Conservation (phyloP, 441 rosid species). For the Melastoma candidum region DNA sequence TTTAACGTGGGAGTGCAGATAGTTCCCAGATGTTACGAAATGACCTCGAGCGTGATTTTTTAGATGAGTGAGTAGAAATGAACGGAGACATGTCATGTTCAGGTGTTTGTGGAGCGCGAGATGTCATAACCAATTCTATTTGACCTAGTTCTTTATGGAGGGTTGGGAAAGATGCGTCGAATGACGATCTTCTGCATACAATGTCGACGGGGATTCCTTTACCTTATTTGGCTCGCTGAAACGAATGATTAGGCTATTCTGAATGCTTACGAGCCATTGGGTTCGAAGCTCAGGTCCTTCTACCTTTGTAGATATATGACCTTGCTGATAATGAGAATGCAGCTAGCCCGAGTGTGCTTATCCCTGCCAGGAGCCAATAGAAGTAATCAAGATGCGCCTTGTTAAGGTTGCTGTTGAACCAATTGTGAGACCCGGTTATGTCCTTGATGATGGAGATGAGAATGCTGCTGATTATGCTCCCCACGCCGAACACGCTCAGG, state of each 20-base stretch:
- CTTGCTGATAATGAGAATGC: slow-evolving; percentile 16
- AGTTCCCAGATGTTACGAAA: too few species aligned
- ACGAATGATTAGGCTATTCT: too few species aligned
- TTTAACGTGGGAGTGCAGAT: too few species aligned
- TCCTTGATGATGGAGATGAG: slow-evolving; percentile 24
- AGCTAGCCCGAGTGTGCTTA: slow-evolving; percentile 20
- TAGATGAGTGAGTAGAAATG: too few species aligned
- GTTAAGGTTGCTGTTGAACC: slow-evolving; percentile 32
- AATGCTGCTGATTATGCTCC: slow-evolving; percentile 33
- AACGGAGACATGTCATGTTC: too few species aligned
- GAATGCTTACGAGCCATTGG: too few species aligned
- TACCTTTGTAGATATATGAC: slow-evolving; percentile 17
- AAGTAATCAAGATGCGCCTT: slow-evolving; percentile 46
- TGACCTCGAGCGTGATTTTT: too few species aligned
- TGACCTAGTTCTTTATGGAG: slow-evolving; percentile 33
- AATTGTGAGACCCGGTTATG: slow-evolving; percentile 17
- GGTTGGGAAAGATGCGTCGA: slow-evolving; percentile 12
- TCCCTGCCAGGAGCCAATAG: slow-evolving; percentile 38
- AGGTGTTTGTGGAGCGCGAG: too few species aligned
- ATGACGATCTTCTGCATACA: too few species aligned
- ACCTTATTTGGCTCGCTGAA: too few species aligned
- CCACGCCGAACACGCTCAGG: slow-evolving; percentile 30
- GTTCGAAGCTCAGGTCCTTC: background rate
- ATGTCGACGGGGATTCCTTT: too few species aligned
- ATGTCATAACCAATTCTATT: background rate